phyloP scores from a whole-genome alignment of 805 yeast genomes.

The Teunomyces panamensis region DNA sequence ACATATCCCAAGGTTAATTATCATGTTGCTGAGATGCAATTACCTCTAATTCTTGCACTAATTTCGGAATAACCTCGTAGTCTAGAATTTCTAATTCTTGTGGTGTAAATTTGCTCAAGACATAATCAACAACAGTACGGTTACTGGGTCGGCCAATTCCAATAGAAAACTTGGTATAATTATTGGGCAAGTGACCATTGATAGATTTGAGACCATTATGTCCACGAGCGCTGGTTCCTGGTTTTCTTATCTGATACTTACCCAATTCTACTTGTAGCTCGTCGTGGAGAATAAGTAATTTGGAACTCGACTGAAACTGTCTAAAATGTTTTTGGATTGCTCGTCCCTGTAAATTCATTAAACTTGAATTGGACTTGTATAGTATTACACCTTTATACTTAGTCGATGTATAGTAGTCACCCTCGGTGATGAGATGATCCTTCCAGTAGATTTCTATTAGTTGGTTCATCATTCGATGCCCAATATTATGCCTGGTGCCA shows the following conservation, averaged over 20 bases:
- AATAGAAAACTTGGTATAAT: conserved; percentile 63
- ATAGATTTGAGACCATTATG: conserved; percentile 81
- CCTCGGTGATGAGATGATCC: conserved; percentile 9
- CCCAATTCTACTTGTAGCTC: conserved; percentile 72
- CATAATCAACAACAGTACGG: conserved; percentile 57
- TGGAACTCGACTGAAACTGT: conserved; percentile 28
- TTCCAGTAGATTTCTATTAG: conserved; percentile 24
- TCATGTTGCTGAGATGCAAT: conserved; percentile 18
- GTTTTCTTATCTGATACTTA: conserved; percentile 56
- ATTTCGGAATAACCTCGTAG: conserved; percentile 39
- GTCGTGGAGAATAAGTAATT: conserved; percentile 67
- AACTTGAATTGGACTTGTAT: conserved; percentile 51
- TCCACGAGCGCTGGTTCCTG: conserved; percentile 66
- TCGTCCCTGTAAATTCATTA: conserved; percentile 73
- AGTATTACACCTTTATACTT: conserved; percentile 22
- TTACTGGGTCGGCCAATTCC: conserved; percentile 74
- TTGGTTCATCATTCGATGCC: conserved; percentile 52
- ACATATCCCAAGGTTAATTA: not conserved
- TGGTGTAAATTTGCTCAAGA: conserved; percentile 50
- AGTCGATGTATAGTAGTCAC: conserved; percentile 8
- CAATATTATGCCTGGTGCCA: conserved; percentile 76
- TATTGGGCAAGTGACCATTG: conserved; percentile 42
- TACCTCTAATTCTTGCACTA: conserved; percentile 35
- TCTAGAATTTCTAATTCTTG: conserved; percentile 44
- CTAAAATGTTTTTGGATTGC: conserved; percentile 50